Conservation (phyloP, 2,329 filamentous ascomycete genomes). For the Aureobasidium melanogenum region DNA sequence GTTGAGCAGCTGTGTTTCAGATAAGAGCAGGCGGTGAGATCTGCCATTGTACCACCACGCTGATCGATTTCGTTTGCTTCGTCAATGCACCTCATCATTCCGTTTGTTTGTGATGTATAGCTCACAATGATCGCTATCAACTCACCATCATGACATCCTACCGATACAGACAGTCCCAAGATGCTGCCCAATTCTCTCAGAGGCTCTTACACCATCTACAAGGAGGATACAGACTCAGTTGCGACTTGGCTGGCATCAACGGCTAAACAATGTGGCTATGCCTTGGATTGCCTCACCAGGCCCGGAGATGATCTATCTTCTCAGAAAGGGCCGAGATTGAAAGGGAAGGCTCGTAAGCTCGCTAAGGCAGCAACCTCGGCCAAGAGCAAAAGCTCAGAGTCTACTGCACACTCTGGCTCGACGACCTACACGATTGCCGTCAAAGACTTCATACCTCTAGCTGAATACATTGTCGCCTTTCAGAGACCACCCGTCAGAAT, state of each 20-base stretch:
- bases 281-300: neutral
- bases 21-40: too few species aligned
- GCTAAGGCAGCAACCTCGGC: neutral
- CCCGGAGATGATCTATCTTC: neutral
- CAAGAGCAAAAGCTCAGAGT: neutral
- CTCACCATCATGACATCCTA: too few species aligned
- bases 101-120: too few species aligned
- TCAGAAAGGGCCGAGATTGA: neutral
- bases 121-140: too few species aligned
- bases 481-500: neutral
- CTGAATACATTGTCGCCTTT: neutral
- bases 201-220: neutral
- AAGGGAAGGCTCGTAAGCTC: neutral
- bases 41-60: too few species aligned
- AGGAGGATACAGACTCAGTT: neutral
- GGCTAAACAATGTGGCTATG: neutral
- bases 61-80: too few species aligned
- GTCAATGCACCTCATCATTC: too few species aligned
- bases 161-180: too few species aligned
- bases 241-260: neutral
- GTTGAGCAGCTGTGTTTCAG: too few species aligned
- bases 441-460: neutral
- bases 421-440: neutral
- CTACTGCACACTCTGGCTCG: neutral
- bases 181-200: neutral